Base-by-base conservation (phyloP, 352 stramenopile species). In the Globisporangium nagaii region DNA sequence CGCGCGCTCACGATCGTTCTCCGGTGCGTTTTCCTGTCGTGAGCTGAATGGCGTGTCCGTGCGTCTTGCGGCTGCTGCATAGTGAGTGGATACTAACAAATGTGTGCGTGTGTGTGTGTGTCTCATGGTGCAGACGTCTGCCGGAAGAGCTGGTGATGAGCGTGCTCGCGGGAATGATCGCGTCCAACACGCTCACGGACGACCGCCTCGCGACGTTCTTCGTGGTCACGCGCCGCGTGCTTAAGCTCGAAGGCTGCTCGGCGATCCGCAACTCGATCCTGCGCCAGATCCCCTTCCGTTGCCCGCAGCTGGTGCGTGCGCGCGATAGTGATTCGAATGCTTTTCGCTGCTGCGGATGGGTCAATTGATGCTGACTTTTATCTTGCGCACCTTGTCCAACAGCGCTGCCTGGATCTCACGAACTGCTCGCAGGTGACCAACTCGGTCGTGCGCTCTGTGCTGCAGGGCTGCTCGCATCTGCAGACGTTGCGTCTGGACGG, bases 381-480 rank as follows among this genome's bases (percentile, higher is more conserved):
- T 17, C 13, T 27, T n/a, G n/a, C 27, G 20, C 0, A 47, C 31
- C 41, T 12, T 13, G 8, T 36, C 40, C 41, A 22, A 19, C 48
- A 94, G 84, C 76, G 79, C 56, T 93, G 76, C 42, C 66, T 95
- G 46, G 81, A 95, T 62, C 62, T 95, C 19, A 86, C 83, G 17
- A 90, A 91, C 57, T 95, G 82, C 54, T 62, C 71, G n/a, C 85
- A 95, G 68, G 85, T 95, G 51, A 93, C 75, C 64, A 95, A 93
- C 65, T 81, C 81, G 5, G 82, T 95, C 45, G 75, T 95, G 45
- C 83, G 80, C 19, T 73, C 79, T 17, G 74, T 93, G 49, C 62
- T 95, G 30, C 85, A 92, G 49, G 81, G 82, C 10, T 95, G 85
- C 58, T 63, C 75, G 42, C 72, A 71, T 34, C 66, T 95, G 42